A percentile compares a stretch with the other conserved stretches of the same genome.
Conservation (phyloP, 1,284 basidiomycete species). For the Naganishia sp. region DNA sequence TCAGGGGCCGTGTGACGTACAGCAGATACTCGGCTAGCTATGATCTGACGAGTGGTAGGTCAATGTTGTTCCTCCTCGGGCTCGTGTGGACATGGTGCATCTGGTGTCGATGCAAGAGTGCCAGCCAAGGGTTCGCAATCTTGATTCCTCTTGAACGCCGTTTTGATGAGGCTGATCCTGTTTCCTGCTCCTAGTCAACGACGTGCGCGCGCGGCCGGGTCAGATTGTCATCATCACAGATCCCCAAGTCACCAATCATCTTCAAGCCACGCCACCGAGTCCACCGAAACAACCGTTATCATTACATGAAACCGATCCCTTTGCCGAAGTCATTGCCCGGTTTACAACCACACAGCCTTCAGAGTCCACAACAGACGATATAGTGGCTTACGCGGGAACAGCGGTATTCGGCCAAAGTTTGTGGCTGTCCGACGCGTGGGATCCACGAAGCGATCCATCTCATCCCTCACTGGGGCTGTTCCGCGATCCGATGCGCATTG, state of each 20-base stretch:
- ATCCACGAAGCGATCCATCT: too few relatives aligned
- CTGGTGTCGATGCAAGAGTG: constrained; percentile 17
- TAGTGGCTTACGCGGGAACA: constrained; percentile 63
- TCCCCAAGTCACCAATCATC: constrained; percentile 51
- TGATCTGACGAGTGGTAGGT: constrained; percentile 75
- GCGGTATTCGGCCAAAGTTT: constrained; percentile 65
- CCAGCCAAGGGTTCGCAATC: constrained; percentile 12
- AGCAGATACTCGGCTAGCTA: constrained; percentile 81
- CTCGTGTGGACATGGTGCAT: constrained; percentile 24
- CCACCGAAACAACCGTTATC: constrained; percentile 1
- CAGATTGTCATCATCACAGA: constrained; percentile 81
- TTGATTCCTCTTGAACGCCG: background rate
- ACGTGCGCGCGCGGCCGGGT: constrained; percentile 73
- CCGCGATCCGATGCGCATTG: constrained; percentile 48
- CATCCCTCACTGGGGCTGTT: constrained; percentile 21
- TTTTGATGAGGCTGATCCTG: constrained; percentile 2
- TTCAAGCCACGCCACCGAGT: constrained; percentile 2
- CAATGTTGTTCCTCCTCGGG: constrained; percentile 13
- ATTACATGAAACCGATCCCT: constrained; percentile 33
- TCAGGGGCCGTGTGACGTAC: constrained; percentile 72
- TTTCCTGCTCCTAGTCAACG: constrained; percentile 64
- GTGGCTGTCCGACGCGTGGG: background rate
- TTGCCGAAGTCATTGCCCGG: constrained; percentile 41
- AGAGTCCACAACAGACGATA: constrained; percentile 19
- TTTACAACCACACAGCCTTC: constrained; percentile 35